phyloP scores from a whole-genome alignment of 306 rosid species.

The Cyclanthera cordifolia region DNA sequence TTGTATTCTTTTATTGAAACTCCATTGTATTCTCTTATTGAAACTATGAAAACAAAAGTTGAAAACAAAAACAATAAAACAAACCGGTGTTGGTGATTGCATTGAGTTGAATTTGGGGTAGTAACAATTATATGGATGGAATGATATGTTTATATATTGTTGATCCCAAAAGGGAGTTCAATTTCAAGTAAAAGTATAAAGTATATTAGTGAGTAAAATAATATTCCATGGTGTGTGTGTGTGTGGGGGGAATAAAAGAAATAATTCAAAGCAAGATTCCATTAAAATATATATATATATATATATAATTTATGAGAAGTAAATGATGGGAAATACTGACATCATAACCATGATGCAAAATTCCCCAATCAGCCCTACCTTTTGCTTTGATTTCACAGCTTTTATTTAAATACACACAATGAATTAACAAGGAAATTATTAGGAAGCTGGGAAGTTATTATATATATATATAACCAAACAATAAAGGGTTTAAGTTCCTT shows the following conservation, averaged over 20 bases:
- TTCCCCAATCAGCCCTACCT: constrained; percentile 8
- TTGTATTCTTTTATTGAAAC: no score
- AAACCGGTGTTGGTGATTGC: background rate
- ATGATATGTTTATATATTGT: background rate
- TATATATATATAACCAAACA: background rate
- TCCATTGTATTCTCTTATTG: no score
- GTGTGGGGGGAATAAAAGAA: background rate
- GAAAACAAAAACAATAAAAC: no score
- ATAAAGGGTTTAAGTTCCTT: constrained; percentile 1
- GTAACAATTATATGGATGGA: background rate
- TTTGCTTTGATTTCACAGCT: constrained; percentile 13
- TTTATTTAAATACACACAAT: constrained; percentile 11
- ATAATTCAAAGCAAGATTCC: constrained; percentile 11
- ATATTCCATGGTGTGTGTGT: background rate
- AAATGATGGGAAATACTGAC: constrained; percentile 16
- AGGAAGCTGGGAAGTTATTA: no score
- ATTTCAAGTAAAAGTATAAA: background rate
- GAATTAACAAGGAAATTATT: background rate
- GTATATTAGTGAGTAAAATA: background rate
- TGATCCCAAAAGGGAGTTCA: background rate
- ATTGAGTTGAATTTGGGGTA: background rate
- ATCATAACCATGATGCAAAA: constrained; percentile 16
- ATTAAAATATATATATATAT: background rate
- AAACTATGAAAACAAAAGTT: no score
- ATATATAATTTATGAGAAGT: constrained; percentile 12